Evolutionary conservation across 2,329 filamentous ascomycete species (phyloP), one percentile per base, ranked within the genome.

Genomic region (Uncinocarpus reesii): DNA sequence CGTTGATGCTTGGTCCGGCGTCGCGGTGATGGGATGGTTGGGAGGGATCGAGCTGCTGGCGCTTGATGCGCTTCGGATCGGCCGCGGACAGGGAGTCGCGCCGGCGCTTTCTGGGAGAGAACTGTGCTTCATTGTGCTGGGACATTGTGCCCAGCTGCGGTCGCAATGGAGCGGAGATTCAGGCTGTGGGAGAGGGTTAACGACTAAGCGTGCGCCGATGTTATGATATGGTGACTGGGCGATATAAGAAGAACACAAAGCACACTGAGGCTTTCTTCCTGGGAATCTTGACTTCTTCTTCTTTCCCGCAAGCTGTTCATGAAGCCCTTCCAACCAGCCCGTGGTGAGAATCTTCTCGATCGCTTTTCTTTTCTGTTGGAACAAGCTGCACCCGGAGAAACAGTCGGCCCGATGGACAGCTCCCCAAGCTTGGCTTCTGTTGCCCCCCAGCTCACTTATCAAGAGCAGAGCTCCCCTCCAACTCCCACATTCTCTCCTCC

Each of bases 1-100:
- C 71, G 56, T 73, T 73, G 47, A 73, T 55, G 11, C 66, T 67
- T 2, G 61, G 59, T 16, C 46, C 29, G 37, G 13, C 16, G 29
- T 43, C 38, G 31, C 31, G 31, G 23, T 24, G 8, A 15, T 37
- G 46, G 21, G 31, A 26, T 15, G n/a, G 32, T 21, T 41, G 36
- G 26, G 15, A 1, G 18, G n/a, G n/a, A n/a, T 4, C n/a, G 13
- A 23, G 31, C 31, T 49, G 18, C 29, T 42, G 40, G 35, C 42
- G 47, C 20, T 45, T 49, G 7, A 45, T 37, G 31, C 41, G 40
- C 34, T 45, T 44, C 3, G 41, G 41, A 18, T 45, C 32, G 7
- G 47, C 32, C 6, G 10, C n/a, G 31, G 38, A 36, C 28, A 42
- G 18, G 24, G 38, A 29, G n/a, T 43, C 40, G 21, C 38, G 37